These are phyloP conservation scores for Boletus coccyginus DNA, from an alignment of 768 basidiomycete genomes.

Conservation along the genomic window DNA sequence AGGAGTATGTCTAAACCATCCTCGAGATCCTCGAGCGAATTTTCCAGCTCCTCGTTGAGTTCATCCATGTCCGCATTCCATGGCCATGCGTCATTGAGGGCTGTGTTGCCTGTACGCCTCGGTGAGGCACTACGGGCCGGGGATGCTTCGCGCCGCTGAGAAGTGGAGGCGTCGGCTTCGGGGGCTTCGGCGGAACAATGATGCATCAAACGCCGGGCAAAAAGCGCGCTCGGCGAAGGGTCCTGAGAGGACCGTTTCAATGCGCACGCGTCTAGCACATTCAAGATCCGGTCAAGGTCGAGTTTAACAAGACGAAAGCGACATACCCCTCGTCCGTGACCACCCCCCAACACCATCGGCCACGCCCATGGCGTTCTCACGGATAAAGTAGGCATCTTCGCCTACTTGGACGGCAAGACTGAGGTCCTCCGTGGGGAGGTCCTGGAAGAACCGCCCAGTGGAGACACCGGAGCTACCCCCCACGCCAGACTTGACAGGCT, in stretches of 20 bases:
- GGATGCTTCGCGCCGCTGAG: conserved; percentile 29
- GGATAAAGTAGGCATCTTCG: conserved; percentile 87
- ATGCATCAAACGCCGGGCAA: conserved; percentile 83
- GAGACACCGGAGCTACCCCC: conserved; percentile 11
- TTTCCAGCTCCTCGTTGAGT: conserved; percentile 41
- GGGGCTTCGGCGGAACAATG: conserved; percentile 63
- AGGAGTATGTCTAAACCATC: conserved; percentile 70
- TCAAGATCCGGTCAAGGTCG: conserved; percentile 2
- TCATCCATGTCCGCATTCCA: conserved; percentile 38
- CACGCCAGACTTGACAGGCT: conserved; percentile 31
- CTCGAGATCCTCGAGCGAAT: conserved; percentile 57
- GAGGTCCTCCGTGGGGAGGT: conserved; percentile 33
- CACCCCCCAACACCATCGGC: conserved; percentile 96
- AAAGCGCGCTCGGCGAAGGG: conserved; percentile 51
- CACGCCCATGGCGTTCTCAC: conserved; percentile 86
- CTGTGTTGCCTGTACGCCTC: conserved; percentile 33
- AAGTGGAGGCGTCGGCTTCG: conserved; percentile 8
- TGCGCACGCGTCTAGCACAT: conserved; percentile 14
- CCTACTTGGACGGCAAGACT: conserved; percentile 75
- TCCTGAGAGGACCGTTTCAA: conserved; percentile 36
- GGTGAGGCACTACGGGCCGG: conserved; percentile 44
- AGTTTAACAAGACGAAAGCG: conserved; percentile 3
- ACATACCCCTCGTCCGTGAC: conserved; percentile 47
- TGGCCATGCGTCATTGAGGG: conserved; percentile 27
- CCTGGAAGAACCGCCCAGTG: conserved; percentile 28